Evolutionary conservation across 148 eudicot species (phyloP), one percentile per base, ranked within the genome.

Genomic region (Amaranthus hypochondriacus): DNA sequence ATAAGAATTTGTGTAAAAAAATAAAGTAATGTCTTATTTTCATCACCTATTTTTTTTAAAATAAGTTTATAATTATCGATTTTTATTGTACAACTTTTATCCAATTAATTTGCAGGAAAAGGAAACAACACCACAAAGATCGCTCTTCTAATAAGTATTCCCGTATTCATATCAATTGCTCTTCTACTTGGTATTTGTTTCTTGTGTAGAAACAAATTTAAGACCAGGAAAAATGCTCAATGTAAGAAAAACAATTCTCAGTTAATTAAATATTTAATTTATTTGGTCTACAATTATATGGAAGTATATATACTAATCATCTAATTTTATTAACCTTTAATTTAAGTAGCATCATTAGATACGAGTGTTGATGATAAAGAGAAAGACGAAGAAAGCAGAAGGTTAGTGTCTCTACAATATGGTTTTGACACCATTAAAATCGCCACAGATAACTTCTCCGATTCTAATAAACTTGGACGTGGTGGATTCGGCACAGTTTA

Each of bases 401-500:
- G 10, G 7, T 66, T 49, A 15, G 42, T 48, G 55, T 66, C 55
- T 48, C 42, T 66, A 66, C 43, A n/a, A n/a, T 66, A 12, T 48
- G 54, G 51, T 14, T 66, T 66, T 42, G 44, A n/a, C 28, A 68
- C 72, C 7, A 68, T 75, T 28, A 75, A 39, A 47, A 21, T 63
- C 3, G 81, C 81, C 14, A 74, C 81, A 12, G 52, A 73, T 64
- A 78, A 73, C 46, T 78, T 78, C 49, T 63, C 81, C 0, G 39
- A 48, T 7, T 49, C 53, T 49, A 79, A 79, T n/a, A 69, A 62
- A 71, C 73, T 79, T n/a, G 82, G 82, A 9, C 78, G 57, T 56
- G 82, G 82, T 56, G 82, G 82, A 44, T 79, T 79, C 18, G 82
- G 82, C 49, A 12, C 11, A 21, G 82, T 79, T 55, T 74, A 79